Evolutionary conservation across 768 basidiomycete species (phyloP).

Genomic region (Leucogyrophana mollusca): DNA sequence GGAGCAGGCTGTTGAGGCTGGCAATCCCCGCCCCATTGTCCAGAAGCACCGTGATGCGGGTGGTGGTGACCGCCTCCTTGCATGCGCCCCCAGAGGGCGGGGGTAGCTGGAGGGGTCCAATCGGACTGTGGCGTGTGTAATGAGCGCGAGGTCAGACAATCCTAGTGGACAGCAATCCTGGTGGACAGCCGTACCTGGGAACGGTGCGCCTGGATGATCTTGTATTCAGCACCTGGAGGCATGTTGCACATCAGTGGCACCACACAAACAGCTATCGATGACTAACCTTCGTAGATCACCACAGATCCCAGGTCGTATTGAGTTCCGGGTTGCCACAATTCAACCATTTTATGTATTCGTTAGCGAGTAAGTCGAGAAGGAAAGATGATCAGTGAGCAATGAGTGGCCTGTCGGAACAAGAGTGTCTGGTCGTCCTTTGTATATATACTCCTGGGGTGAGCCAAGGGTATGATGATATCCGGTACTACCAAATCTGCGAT

Average conservation of each 20-base stretch:
- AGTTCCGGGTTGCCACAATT: conserved; percentile 61
- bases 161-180: too few relatives aligned
- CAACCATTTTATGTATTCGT: conserved; percentile 33
- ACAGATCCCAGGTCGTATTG: conserved; percentile 53
- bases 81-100: conserved; percentile 67
- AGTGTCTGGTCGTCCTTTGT: too few relatives aligned
- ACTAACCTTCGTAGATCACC: conserved; percentile 55
- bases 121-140: conserved; percentile 42
- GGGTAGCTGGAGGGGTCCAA: conserved; percentile 63
- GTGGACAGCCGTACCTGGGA: conserved; percentile 50
- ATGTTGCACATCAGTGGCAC: conserved; percentile 11
- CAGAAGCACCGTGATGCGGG: conserved; percentile 12
- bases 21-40: conserved; percentile 17
- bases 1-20: conserved; percentile 5
- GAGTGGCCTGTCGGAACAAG: background rate
- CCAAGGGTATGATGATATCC: too few relatives aligned
- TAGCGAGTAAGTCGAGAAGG: background rate
- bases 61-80: conserved; percentile 29
- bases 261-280: background rate
- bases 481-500: too few relatives aligned
- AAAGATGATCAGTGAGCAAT: background rate
- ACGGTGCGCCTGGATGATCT: conserved; percentile 68
- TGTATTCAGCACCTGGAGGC: conserved; percentile 48
- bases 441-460: too few relatives aligned
- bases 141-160: conserved; percentile 5